phyloP scores from a whole-genome alignment of 768 basidiomycete species.

The Paxillus involutus region DNA sequence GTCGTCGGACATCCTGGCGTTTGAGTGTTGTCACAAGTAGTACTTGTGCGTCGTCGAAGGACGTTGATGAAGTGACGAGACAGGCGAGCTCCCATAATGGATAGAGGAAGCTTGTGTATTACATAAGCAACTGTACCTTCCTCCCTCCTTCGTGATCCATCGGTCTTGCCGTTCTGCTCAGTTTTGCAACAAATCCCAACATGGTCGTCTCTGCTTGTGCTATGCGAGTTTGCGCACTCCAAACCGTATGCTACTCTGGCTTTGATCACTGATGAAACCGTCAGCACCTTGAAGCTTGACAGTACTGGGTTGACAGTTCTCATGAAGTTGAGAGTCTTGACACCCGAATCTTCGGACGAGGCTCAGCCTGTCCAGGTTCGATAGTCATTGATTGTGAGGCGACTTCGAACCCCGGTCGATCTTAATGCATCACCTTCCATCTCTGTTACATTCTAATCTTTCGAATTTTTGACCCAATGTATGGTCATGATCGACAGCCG shows the following conservation, averaged over 20 bases:
- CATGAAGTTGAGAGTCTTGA: neutral
- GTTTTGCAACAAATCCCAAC: neutral
- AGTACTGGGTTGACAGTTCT: neutral
- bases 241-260: neutral
- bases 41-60: constrained; percentile 2
- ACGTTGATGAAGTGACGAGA: constrained; percentile 10
- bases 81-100: constrained; percentile 3
- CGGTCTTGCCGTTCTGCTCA: constrained; percentile 1
- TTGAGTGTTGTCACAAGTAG: constrained; percentile 10
- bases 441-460: neutral
- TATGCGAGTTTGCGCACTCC: too few relatives aligned
- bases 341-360: too few relatives aligned
- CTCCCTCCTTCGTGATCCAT: constrained; percentile 18
- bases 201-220: too few relatives aligned
- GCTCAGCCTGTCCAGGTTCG: neutral
- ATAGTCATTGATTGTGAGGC: constrained; percentile 10
- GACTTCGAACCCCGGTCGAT: constrained; percentile 24
- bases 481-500: neutral
- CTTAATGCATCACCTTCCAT: constrained; percentile 10
- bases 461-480: neutral
- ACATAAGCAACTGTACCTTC: constrained; percentile 26
- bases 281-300: too few relatives aligned
- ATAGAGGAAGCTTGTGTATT: constrained; percentile 9
- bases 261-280: neutral
- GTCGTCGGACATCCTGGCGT: constrained; percentile 77